Evolutionary conservation across 495 filamentous ascomycete species (phyloP).

Genomic region (Apiosordaria backusii): DNA sequence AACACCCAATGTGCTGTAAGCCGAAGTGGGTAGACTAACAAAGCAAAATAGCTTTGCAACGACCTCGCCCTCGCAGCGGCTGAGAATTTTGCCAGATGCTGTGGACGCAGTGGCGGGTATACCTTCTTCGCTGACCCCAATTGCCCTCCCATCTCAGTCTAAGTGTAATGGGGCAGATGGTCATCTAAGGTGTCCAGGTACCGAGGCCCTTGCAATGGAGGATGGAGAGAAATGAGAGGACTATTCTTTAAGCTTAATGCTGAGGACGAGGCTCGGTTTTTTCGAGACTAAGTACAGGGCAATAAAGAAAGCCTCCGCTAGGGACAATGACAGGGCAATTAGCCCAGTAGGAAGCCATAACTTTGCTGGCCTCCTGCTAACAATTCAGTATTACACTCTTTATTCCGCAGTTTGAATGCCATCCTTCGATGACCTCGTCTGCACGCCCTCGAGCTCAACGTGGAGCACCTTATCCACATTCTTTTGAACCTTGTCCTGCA

Average conservation of each 20-base stretch:
- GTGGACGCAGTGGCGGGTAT: constrained; percentile 4
- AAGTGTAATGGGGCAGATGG: too few relatives aligned
- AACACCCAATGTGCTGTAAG: background rate
- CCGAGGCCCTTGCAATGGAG: too few relatives aligned
- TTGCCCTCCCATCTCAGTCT: constrained; percentile 5
- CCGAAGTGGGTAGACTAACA: background rate
- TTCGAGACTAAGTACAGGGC: too few relatives aligned
- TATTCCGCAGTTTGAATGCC: background rate
- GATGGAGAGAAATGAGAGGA: too few relatives aligned
- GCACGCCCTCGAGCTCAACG: constrained; percentile 25
- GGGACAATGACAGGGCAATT: too few relatives aligned
- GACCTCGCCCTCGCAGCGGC: background rate
- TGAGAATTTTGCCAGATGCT: background rate
- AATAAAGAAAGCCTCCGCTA: too few relatives aligned
- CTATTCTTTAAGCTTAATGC: too few relatives aligned
- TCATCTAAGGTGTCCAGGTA: too few relatives aligned
- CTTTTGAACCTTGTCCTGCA: constrained; percentile 34
- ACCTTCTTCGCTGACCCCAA: background rate
- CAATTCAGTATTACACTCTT: background rate
- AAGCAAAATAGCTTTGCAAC: constrained; percentile 2
- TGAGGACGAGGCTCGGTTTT: too few relatives aligned
- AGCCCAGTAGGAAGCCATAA: too few relatives aligned
- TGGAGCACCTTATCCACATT: constrained; percentile 38
- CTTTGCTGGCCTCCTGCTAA: background rate
- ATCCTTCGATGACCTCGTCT: constrained; percentile 6